phyloP scores from a whole-genome alignment of 2,329 filamentous ascomycete genomes.

The Xylaria multiplex region DNA sequence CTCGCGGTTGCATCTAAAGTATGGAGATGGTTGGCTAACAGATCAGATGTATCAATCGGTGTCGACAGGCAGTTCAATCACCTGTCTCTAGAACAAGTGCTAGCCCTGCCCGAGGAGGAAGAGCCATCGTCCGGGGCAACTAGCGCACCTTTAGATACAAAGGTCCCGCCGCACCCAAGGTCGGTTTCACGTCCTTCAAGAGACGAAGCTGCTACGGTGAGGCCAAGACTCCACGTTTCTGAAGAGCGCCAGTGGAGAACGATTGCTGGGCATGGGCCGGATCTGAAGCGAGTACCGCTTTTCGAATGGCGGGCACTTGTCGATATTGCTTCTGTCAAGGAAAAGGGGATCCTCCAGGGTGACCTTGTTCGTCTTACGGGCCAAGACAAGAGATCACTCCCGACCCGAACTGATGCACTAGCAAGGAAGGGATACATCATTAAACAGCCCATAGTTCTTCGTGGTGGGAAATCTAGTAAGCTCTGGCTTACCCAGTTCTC shows the following conservation, averaged over 20 bases:
- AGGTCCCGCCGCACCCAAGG: background rate
- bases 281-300: conserved; percentile 66
- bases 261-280: conserved; percentile 67
- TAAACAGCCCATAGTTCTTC: conserved; percentile 68
- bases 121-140: conserved; percentile 19
- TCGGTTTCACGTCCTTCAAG: conserved; percentile 2
- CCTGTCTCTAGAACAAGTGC: conserved; percentile 54
- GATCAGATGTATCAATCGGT: conserved; percentile 55
- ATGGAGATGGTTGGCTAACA: conserved; percentile 55
- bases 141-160: background rate
- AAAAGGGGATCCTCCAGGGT: conserved; percentile 68
- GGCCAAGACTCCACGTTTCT: conserved; percentile 58
- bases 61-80: conserved; percentile 50
- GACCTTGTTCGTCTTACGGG: conserved; percentile 66
- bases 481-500: conserved; percentile 68
- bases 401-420: conserved; percentile 68
- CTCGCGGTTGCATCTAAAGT: conserved; percentile 53
- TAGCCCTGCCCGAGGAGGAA: conserved; percentile 51
- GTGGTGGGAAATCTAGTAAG: conserved; percentile 70
- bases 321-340: conserved; percentile 65
- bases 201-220: conserved; percentile 23
- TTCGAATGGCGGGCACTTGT: conserved; percentile 69
- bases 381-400: conserved; percentile 72
- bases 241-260: conserved; percentile 69
- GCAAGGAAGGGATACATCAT: conserved; percentile 70